Evolutionary conservation across 805 yeast species (phyloP).

Genomic region (Saturnispora besseyi): DNA sequence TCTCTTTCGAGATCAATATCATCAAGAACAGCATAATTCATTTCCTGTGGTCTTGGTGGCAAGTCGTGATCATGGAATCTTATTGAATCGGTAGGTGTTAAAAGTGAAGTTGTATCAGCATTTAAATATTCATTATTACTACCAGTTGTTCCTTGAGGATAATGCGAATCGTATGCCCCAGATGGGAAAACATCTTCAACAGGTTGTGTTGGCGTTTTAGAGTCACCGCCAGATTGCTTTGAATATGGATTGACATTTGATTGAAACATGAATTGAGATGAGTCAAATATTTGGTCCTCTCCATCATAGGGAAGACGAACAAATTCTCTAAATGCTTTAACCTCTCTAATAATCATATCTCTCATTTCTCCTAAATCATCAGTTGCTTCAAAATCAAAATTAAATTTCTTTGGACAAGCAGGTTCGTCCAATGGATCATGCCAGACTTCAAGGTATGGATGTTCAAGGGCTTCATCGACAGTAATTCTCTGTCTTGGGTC

Average conservation of each 20-base stretch:
- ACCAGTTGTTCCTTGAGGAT: conserved; percentile 18
- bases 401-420: conserved; percentile 70
- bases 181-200: conserved; percentile 1
- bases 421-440: conserved; percentile 93
- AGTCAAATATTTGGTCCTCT: conserved; percentile 14
- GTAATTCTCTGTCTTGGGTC: conserved; percentile 80
- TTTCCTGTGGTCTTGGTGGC: conserved; percentile 60
- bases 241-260: conserved; percentile 2
- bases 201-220: conserved; percentile 8
- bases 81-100: conserved; percentile 37
- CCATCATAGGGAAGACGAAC: conserved; percentile 38
- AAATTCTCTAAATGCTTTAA: conserved; percentile 63
- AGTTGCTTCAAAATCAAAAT: conserved; percentile 77
- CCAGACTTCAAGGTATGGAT: conserved; percentile 84
- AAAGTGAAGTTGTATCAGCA: conserved; percentile 18
- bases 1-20: conserved; percentile 51
- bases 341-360: conserved; percentile 73
- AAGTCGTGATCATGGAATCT: conserved; percentile 38
- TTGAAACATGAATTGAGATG: conserved; percentile 12
- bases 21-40: conserved; percentile 18
- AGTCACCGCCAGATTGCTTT: background rate
- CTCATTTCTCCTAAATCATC: conserved; percentile 72
- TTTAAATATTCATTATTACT: conserved; percentile 6
- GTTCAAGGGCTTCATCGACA: conserved; percentile 80
- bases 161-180: conserved; percentile 6